phyloP scores from a whole-genome alignment of 148 eudicot genomes.

The Camellia granthamiana region DNA sequence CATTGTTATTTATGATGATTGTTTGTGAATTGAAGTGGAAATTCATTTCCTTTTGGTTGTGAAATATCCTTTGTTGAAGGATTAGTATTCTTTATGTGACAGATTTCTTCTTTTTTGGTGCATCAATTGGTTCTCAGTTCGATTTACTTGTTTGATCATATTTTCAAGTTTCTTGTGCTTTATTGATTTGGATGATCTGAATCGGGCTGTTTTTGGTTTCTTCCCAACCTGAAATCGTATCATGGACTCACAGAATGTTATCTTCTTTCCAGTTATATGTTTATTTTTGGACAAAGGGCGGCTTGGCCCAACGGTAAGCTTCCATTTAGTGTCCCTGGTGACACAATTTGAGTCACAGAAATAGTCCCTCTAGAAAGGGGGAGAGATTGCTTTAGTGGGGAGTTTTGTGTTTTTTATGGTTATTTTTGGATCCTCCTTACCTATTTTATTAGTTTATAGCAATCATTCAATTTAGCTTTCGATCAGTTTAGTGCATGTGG shows the following conservation, averaged over 20 bases:
- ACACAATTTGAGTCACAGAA: too few species aligned
- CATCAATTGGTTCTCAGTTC: slow-evolving; percentile 18
- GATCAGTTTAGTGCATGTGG: too few species aligned
- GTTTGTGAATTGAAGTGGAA: slow-evolving; percentile 9
- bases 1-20: neutral
- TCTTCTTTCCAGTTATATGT: neutral
- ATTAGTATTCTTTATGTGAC: slow-evolving; percentile 29
- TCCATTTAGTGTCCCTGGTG: too few species aligned
- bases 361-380: too few species aligned
- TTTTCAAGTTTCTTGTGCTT: neutral
- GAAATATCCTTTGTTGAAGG: slow-evolving; percentile 37
- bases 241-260: neutral
- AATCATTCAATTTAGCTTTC: too few species aligned
- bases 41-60: slow-evolving; percentile 17
- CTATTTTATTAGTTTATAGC: too few species aligned
- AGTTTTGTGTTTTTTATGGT: too few species aligned
- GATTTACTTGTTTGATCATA: slow-evolving; percentile 16
- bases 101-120: slow-evolving; percentile 22
- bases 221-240: neutral
- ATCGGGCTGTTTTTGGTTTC: neutral
- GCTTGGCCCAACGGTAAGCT: too few species aligned
- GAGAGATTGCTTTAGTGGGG: too few species aligned
- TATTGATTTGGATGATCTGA: neutral
- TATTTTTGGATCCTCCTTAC: too few species aligned
- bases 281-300: neutral